phyloP scores from a whole-genome alignment of 2,329 filamentous ascomycete genomes.

The Metarhizium album region DNA sequence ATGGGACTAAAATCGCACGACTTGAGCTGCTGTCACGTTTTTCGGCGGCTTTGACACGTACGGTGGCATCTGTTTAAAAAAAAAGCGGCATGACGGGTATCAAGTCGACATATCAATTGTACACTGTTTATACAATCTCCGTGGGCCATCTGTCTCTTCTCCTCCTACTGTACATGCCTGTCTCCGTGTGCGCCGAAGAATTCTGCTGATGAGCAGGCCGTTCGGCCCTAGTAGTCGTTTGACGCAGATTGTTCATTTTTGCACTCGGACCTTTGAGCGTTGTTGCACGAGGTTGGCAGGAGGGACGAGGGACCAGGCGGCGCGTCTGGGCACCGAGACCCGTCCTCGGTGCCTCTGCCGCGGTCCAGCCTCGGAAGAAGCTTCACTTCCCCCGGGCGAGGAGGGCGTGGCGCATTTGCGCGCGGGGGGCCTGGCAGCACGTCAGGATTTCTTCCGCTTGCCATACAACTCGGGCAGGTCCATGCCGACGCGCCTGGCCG shows the following conservation, averaged over 20 bases:
- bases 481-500: slow-evolving; percentile 82
- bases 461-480: slow-evolving; percentile 60
- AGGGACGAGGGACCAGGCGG: not conserved
- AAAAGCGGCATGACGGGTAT: not conserved
- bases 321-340: not conserved
- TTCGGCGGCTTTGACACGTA: not conserved
- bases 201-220: no score
- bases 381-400: not conserved
- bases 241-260: no score
- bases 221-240: no score
- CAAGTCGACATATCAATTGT: slow-evolving; percentile 1
- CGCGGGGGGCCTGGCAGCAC: not conserved
- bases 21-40: not conserved
- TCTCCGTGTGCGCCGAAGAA: not conserved
- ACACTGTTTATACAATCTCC: not conserved
- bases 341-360: not conserved
- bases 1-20: not conserved
- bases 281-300: no score
- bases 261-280: no score
- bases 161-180: not conserved
- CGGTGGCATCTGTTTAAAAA: not conserved
- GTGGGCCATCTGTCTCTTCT: not conserved
- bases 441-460: not conserved
- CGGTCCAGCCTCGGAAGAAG: not conserved
- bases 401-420: no score